Evolutionary conservation across 768 basidiomycete species (phyloP), one percentile per base, ranked within the genome.

Genomic region (Hericium rajendrae): DNA sequence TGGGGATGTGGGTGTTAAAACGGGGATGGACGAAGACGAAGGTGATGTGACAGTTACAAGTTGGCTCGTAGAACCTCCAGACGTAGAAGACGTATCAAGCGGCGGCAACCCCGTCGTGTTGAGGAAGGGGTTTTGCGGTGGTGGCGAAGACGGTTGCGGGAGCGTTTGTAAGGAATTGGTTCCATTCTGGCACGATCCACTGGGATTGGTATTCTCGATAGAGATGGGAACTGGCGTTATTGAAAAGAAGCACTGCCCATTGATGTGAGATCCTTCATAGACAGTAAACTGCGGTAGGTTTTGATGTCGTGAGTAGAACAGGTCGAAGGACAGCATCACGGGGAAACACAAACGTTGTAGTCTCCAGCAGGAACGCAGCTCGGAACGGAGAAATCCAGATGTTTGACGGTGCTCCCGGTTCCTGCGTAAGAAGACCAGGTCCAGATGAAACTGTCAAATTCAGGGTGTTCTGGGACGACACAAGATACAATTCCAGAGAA

Each of bases 361-460:
- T 69, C 59, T 15, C 77, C 78, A 13, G 68, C 57, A 0, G 70
- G 63, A 6, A 76, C 60, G 59, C 77, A 81, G 12, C 68, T 69
- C 4, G 78, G 78, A 38, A 82, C 71, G 15, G 66, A 64, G 65
- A 68, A 71, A 57, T 67, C 60, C n/a, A 65, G 56, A 51, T 69
- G 69, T 57, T 68, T 75, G 28, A 80, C 78, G 18, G 76, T 75
- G 59, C 71, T 72, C 18, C 75, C 6, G 61, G 66, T 57, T 79
- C 76, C 39, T 71, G 69, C 2, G 65, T 64, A 15, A 80, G 68
- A 40, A 80, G 64, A 22, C 60, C 67, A 8, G 76, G 59, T 3
- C 74, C 74, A 16, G 63, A 54, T n/a, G 77, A 74, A 16, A 81
- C 73, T 6, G 77, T 79, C 6, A 76, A 49, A 61, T 80, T 79